phyloP scores from a whole-genome alignment of 441 rosid species.

The Capsella rubella region DNA sequence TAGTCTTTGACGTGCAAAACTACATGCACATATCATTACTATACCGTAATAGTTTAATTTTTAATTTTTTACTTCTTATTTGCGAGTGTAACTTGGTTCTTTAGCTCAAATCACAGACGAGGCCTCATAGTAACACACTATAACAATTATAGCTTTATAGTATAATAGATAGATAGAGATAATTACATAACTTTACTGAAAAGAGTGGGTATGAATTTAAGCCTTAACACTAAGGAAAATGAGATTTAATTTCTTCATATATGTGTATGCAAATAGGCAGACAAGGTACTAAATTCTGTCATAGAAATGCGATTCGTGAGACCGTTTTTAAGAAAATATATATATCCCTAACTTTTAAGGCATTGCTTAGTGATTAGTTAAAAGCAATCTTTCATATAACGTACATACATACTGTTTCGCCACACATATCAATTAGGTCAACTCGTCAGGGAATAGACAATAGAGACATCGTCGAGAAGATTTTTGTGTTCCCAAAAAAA shows the following conservation, averaged over 20 bases:
- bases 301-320: constrained; percentile 34
- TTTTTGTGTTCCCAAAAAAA: constrained; percentile 7
- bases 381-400: constrained; percentile 17
- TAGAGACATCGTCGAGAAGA: neutral
- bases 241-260: constrained; percentile 7
- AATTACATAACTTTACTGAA: neutral
- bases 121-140: neutral
- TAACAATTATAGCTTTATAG: neutral
- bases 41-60: neutral
- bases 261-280: constrained; percentile 32
- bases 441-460: neutral
- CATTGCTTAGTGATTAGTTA: constrained; percentile 21
- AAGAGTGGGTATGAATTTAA: neutral
- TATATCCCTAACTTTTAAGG: constrained; percentile 11
- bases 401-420: constrained; percentile 17
- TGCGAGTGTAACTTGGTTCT: neutral
- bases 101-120: neutral
- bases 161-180: neutral
- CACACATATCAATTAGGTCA: constrained; percentile 26
- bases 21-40: constrained; percentile 11
- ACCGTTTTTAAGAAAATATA: neutral
- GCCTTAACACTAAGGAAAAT: neutral
- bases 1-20: constrained; percentile 29
- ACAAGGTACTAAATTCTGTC: constrained; percentile 35
- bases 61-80: too few species aligned